Evolutionary conservation across 2,329 filamentous ascomycete species (phyloP).

Genomic region (Colletotrichum phormii): DNA sequence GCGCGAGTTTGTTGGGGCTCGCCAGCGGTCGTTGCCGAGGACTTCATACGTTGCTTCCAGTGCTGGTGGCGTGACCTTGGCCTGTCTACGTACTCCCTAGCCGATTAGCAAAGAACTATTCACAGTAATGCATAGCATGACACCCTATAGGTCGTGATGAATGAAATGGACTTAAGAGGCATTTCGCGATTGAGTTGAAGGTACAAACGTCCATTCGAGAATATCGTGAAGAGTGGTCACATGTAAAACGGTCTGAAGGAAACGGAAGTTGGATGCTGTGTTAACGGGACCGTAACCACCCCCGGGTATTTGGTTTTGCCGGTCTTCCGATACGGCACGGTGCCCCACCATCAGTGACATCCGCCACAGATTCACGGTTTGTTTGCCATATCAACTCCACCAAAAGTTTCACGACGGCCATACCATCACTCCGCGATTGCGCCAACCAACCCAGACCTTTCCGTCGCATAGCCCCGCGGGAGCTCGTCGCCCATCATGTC

Average conservation of each 20-base stretch:
- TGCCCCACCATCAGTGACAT: slow-evolving; percentile 18
- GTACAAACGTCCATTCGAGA: not conserved
- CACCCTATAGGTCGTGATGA: not conserved
- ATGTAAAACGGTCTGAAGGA: not conserved
- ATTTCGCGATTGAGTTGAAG: not conserved
- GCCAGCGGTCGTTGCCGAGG: not conserved
- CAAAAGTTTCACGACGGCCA: slow-evolving; percentile 12
- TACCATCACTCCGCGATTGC: not conserved
- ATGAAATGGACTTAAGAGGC: not conserved
- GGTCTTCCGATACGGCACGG: not conserved
- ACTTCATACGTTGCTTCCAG: not conserved
- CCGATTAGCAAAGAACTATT: not conserved
- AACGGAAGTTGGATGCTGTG: not conserved
- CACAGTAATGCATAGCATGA: not conserved
- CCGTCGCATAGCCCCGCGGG: not conserved
- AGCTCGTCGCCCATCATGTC: slow-evolving; percentile 70
- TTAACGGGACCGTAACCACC: not conserved
- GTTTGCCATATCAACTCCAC: not conserved
- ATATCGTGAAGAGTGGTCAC: not conserved
- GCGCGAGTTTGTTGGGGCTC: slow-evolving; percentile 1
- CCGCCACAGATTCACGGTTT: not conserved
- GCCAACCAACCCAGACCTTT: not conserved
- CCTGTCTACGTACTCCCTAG: not conserved
- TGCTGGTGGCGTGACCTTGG: not conserved
- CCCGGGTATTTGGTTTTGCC: not conserved